Conservation (phyloP, 2,329 filamentous ascomycete species). For the Diaporthe caulivora region DNA sequence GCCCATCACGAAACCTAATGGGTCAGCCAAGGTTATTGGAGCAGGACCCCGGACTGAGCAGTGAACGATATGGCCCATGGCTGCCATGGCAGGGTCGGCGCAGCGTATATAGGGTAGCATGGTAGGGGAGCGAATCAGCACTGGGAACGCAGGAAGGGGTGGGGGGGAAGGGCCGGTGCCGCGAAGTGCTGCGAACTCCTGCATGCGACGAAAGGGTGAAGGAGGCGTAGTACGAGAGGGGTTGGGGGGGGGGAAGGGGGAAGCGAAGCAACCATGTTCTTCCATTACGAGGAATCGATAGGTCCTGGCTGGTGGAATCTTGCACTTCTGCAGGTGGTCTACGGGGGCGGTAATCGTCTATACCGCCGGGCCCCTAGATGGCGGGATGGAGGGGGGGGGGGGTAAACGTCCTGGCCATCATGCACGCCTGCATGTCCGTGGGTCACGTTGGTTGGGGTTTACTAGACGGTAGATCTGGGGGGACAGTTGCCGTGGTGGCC, state of each 20-base stretch:
- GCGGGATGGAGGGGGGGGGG: background rate
- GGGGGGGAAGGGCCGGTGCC: background rate
- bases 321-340: constrained; percentile 11
- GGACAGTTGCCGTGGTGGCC: background rate
- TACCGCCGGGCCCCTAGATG: constrained; percentile 5
- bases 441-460: background rate
- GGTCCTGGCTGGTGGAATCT: constrained; percentile 3
- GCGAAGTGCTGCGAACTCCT: constrained; percentile 25
- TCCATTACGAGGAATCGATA: constrained; percentile 25
- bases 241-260: background rate
- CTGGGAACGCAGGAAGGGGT: background rate
- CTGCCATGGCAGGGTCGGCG: background rate
- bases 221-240: too few species aligned
- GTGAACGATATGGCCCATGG: background rate
- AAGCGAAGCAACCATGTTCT: constrained; percentile 21
- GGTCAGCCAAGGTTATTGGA: background rate
- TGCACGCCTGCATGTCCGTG: background rate
- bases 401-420: background rate
- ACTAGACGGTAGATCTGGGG: background rate
- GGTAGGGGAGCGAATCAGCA: constrained; percentile 5
- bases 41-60: background rate
- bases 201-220: constrained; percentile 4
- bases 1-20: background rate
- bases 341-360: background rate
- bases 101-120: background rate